A percentile compares a stretch with the other conserved stretches of the same genome.
Evolutionary conservation across 169 alveolate species (phyloP).

Genomic region (Neospora caninum): DNA sequence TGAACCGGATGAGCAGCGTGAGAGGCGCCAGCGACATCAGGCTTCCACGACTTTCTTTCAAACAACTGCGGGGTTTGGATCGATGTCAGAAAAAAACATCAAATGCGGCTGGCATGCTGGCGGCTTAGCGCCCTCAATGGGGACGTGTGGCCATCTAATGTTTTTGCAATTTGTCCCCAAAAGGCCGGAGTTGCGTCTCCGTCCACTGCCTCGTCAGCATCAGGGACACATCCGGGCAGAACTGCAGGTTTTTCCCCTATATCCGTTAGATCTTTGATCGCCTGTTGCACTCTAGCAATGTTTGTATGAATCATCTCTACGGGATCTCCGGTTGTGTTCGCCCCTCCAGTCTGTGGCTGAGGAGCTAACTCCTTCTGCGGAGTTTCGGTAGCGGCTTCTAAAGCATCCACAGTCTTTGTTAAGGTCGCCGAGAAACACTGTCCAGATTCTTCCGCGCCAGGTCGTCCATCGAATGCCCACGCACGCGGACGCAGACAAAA

Average conservation of each 20-base stretch:
- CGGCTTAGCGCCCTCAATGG: neutral
- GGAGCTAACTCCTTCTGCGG: neutral
- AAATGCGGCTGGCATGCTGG: neutral
- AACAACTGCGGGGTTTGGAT: too few relatives aligned
- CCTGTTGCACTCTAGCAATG: neutral
- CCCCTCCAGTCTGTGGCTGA: neutral
- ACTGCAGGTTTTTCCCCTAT: constrained; percentile 3
- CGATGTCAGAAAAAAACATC: neutral
- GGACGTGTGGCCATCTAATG: neutral
- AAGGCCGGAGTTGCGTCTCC: neutral
- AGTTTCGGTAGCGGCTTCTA: neutral
- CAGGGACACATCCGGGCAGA: neutral
- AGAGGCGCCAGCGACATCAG: too few relatives aligned
- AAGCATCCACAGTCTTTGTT: neutral
- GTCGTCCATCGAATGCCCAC: neutral
- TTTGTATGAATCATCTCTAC: neutral
- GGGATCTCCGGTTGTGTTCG: neutral
- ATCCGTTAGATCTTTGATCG: neutral
- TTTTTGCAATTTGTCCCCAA: neutral
- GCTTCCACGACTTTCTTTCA: too few relatives aligned
- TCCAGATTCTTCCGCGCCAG: neutral
- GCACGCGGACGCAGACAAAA: neutral
- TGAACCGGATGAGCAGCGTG: too few relatives aligned
- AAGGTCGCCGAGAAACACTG: neutral
- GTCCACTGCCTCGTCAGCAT: neutral